A percentile compares a stretch with the other conserved stretches of the same genome.
phyloP scores from a whole-genome alignment of 2,329 filamentous ascomycete species.

The Talaromyces pinophilus region DNA sequence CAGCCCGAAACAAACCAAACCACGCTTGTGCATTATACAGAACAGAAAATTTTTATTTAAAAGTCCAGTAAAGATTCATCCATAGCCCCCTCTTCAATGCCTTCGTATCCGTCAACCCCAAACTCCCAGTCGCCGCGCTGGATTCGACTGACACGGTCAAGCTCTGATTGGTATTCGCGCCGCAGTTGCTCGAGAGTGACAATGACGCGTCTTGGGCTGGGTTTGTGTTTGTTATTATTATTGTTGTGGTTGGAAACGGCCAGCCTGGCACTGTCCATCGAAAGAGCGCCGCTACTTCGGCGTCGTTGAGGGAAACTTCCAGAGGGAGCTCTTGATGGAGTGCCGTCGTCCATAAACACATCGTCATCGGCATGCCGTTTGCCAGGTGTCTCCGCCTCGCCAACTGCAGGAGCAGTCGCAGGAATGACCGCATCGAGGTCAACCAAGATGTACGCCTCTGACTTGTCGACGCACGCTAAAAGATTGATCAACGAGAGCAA shows the following conservation, averaged over 20 bases:
- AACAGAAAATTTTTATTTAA: background rate
- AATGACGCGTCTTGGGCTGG: constrained; percentile 65
- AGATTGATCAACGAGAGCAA: constrained; percentile 93
- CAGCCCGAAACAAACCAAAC: background rate
- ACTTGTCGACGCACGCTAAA: constrained; percentile 77
- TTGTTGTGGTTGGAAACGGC: background rate
- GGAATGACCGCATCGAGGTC: constrained; percentile 43
- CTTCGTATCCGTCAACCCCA: constrained; percentile 39
- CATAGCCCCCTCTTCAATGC: constrained; percentile 31
- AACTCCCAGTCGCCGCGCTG: constrained; percentile 89
- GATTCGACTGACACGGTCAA: constrained; percentile 85
- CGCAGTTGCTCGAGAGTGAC: constrained; percentile 83
- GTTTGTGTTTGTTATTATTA: constrained; percentile 31
- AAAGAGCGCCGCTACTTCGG: constrained; percentile 19
- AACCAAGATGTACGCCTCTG: constrained; percentile 73
- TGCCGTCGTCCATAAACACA: constrained; percentile 43
- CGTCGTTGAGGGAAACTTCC: constrained; percentile 10
- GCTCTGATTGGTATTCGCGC: constrained; percentile 83
- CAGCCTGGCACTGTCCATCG: constrained; percentile 14
- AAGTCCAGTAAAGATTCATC: constrained; percentile 20
- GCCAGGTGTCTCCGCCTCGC: constrained; percentile 44
- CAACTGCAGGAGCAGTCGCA: constrained; percentile 11
- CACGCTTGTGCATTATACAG: constrained; percentile 3
- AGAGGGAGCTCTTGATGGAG: constrained; percentile 25
- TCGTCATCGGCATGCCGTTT: constrained; percentile 44